Percentiles rank a stretch among this genome's conserved stretches.
These are phyloP conservation scores for Pestalotiopsis sp. DNA, from an alignment of 2,329 filamentous ascomycete genomes.

Conservation along the genomic window DNA sequence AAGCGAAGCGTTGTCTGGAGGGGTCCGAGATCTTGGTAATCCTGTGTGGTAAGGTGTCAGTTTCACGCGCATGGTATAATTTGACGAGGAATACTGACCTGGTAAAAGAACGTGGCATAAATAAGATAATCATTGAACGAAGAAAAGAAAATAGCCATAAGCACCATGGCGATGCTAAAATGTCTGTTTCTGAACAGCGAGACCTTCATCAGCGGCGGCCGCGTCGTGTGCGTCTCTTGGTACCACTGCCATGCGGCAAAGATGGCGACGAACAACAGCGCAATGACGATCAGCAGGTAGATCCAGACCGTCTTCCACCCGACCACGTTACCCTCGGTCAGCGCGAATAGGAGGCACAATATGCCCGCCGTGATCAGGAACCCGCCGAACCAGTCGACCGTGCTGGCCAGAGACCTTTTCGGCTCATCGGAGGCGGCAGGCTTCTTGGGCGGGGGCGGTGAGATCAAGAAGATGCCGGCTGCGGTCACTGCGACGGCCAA, in stretches of 20 bases:
- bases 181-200: constrained; percentile 62
- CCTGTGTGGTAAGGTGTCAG: constrained; percentile 22
- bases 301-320: constrained; percentile 70
- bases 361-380: constrained; percentile 64
- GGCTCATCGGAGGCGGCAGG: constrained; percentile 23
- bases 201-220: constrained; percentile 66
- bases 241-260: constrained; percentile 66
- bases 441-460: constrained; percentile 42
- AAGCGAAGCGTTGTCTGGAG: constrained; percentile 72
- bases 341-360: constrained; percentile 64
- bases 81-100: constrained; percentile 30
- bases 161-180: constrained; percentile 65
- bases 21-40: constrained; percentile 62
- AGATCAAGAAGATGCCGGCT: constrained; percentile 62
- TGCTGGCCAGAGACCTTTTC: constrained; percentile 38
- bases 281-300: constrained; percentile 59
- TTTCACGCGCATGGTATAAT: accelerated
- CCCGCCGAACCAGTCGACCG: constrained; percentile 70
- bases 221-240: constrained; percentile 53
- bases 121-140: constrained; percentile 70
- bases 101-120: constrained; percentile 71
- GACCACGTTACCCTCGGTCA: constrained; percentile 70
- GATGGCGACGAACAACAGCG: constrained; percentile 54
- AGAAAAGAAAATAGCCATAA: constrained; percentile 69
- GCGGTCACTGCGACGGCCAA: constrained; percentile 59